Percentiles rank a stretch among this genome's conserved stretches.
Evolutionary conservation across 208 protist genomes (phyloP).

Genomic region (Wallacemonas collosoma): DNA sequence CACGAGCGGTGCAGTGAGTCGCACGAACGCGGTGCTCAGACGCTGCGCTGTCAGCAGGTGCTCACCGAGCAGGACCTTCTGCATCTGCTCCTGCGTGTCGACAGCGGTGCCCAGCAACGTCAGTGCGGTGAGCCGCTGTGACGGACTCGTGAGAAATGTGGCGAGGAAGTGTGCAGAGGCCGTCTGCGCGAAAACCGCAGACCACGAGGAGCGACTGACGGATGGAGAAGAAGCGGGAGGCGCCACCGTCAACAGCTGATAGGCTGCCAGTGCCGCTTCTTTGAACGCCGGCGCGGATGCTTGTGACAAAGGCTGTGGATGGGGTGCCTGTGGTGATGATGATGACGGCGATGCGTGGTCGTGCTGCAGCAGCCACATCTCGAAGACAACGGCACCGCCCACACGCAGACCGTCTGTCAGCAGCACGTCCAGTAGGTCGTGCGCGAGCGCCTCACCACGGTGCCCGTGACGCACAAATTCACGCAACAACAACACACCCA

Average conservation of each 20-base stretch:
- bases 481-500: conserved; percentile 42
- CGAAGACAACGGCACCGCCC: conserved; percentile 42
- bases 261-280: neutral
- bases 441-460: conserved; percentile 22
- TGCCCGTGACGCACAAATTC: conserved; percentile 29
- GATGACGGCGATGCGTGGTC: neutral
- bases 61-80: conserved; percentile 24
- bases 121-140: conserved; percentile 14
- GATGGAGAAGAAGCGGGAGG: neutral
- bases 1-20: conserved; percentile 27
- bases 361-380: conserved; percentile 50
- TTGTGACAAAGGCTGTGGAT: neutral
- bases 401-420: conserved; percentile 31
- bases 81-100: conserved; percentile 37
- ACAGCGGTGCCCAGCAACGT: conserved; percentile 26
- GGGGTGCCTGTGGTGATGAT: neutral
- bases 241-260: neutral
- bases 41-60: conserved; percentile 27
- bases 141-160: conserved; percentile 30
- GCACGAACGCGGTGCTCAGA: conserved; percentile 32
- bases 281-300: neutral
- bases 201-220: neutral
- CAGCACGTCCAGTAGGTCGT: conserved; percentile 46
- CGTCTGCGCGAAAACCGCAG: neutral
- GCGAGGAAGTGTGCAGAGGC: conserved; percentile 52